Base-by-base conservation (phyloP, 2,329 filamentous ascomycete genomes). In the Pestalotiopsis sp. region DNA sequence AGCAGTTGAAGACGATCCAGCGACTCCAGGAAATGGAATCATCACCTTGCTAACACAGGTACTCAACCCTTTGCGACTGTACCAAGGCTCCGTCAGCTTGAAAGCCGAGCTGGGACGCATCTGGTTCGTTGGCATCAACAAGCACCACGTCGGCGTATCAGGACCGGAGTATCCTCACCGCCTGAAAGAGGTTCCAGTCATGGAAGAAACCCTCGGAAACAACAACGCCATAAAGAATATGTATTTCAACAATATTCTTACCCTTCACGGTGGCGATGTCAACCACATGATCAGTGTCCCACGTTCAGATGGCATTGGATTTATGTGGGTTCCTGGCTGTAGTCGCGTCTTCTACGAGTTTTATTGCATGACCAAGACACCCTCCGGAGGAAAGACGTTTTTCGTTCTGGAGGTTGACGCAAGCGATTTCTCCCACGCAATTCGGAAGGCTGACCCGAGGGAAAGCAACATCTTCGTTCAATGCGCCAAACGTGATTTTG, bases 351-450 rank as follows among this genome's bases (percentile, higher is more conserved):
- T 68, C 10, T 69, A 69, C 22, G 68, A 69, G 38, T 68, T 69
- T 40, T 59, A 40, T 38, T 67, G 68, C 22, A 10, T 3, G n/a
- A 68, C 66, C 24, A 66, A 63, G 11, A 48, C 14, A 7, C 14
- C 4, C n/a, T 59, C 20, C 1, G 66, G 61, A 40, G 56, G 20
- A 10, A 69, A 57, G 11, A 11, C 40, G 14, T 58, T 22, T 22
- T 77, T 78, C 66, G 48, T 70, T 9, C 59, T 78, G 4, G 71
- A 77, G 5, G 66, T 78, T 30, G 71, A 77, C 68, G 70, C 71
- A 3, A 64, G 40, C 0, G 60, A 68, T 2, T 75, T 77, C 48
- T 66, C 68, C 1, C 68, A 69, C 24, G 66, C 38, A 11, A 38
- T 77, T 17, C 70, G 67, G 38, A 63, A 65, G 2, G 60, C 67